A percentile compares a stretch with the other conserved stretches of the same genome.
Conservation (phyloP, 2,329 filamentous ascomycete species). For the Alternaria solani region DNA sequence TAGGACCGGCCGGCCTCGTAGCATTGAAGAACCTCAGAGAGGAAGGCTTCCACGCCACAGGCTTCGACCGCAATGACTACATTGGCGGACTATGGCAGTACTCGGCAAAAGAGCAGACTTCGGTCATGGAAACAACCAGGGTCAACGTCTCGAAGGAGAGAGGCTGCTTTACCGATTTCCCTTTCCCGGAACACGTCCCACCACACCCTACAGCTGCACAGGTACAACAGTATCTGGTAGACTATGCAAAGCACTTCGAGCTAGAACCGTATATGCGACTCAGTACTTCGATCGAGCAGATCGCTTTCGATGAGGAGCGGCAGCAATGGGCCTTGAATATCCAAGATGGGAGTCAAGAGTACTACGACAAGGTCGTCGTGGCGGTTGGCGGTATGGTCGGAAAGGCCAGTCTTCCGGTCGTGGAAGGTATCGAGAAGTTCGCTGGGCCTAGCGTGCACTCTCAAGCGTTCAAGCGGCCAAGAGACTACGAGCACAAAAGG, state of each 20-base stretch:
- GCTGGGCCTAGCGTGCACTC: conserved; percentile 22
- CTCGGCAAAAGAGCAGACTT: conserved; percentile 29
- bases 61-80: conserved; percentile 31
- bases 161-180: conserved; percentile 36
- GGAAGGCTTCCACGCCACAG: conserved; percentile 31
- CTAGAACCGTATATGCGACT: conserved; percentile 25
- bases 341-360: conserved; percentile 7
- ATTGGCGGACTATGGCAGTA: conserved; percentile 36
- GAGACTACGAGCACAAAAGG: conserved; percentile 21
- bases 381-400: conserved; percentile 30
- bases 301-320: conserved; percentile 20
- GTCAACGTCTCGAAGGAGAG: conserved; percentile 35
- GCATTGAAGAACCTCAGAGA: conserved; percentile 31
- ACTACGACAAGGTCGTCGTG: conserved; percentile 33
- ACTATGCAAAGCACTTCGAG: conserved; percentile 29
- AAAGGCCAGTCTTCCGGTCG: conserved; percentile 23
- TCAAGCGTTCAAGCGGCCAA: conserved; percentile 24
- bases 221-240: conserved; percentile 31
- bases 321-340: conserved; percentile 27
- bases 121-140: conserved; percentile 28
- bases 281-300: conserved; percentile 15
- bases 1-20: conserved; percentile 24
- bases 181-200: conserved; percentile 21
- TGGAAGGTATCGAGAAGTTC: conserved; percentile 31
- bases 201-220: conserved; percentile 30